Conservation (phyloP, 768 basidiomycete genomes). For the Tricholoma terreum region DNA sequence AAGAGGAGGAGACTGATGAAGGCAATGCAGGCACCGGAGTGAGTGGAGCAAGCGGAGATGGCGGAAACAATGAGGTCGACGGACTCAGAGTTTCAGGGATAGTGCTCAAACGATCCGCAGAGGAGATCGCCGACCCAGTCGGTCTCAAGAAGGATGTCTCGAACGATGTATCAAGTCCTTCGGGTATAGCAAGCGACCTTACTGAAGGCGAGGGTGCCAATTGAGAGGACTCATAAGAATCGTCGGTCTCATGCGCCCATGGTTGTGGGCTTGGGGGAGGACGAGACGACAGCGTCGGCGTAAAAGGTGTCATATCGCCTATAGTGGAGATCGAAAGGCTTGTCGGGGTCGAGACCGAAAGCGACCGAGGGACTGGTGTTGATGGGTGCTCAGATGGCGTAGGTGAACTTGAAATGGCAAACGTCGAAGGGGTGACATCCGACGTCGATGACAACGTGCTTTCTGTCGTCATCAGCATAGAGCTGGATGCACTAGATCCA, state of each 20-base stretch:
- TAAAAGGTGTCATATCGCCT: conserved; percentile 42
- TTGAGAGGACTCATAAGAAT: conserved; percentile 76
- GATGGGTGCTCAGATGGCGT: conserved; percentile 20
- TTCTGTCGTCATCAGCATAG: conserved; percentile 9
- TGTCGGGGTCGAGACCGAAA: conserved; percentile 18
- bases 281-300: conserved; percentile 32
- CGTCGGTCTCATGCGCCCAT: conserved; percentile 65
- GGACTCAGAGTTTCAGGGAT: conserved; percentile 40
- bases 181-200: conserved; percentile 49
- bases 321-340: conserved; percentile 31
- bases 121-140: conserved; percentile 46
- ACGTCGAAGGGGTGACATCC: conserved; percentile 17
- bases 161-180: conserved; percentile 61
- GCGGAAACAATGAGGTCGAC: conserved; percentile 23
- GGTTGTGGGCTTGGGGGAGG: conserved; percentile 35
- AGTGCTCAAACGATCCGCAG: conserved; percentile 40
- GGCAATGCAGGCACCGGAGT: conserved; percentile 38
- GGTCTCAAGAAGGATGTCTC: conserved; percentile 76
- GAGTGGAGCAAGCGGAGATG: conserved; percentile 34
- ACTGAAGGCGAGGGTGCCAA: conserved; percentile 68
- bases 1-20: conserved; percentile 26
- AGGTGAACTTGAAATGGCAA: conserved; percentile 18
- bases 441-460: conserved; percentile 14
- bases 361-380: conserved; percentile 14
- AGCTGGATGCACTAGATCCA: conserved; percentile 10